Evolutionary conservation across 176 grass and related monocot species (phyloP), one percentile per base, ranked within the genome.

Genomic region (Canna indica): DNA sequence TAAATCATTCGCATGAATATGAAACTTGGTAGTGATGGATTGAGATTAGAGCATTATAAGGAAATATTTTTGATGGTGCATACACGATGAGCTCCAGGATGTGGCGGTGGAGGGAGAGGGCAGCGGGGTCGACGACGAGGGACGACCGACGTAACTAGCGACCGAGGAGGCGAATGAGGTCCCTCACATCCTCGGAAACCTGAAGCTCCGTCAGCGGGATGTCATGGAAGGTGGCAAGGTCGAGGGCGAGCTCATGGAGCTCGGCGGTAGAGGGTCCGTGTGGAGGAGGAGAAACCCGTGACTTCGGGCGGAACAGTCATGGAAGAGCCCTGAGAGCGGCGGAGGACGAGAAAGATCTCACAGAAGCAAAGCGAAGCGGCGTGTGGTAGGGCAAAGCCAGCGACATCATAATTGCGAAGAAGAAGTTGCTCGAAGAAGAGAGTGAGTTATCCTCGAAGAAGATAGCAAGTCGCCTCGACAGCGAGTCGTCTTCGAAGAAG

Each of bases 391-490:
- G 35, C 17, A 13, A n/a, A 31, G 22, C 18, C 10, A 7, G 4
- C 11, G 16, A 2, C 25, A 0, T 30, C 39, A 1, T 4, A 13
- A 25, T 16, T 29, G n/a, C 17, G 4, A 7, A 28, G 57, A 17
- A 75, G 56, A 26, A 75, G 36, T n/a, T 75, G 39, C 26, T 75
- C 58, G 27, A 62, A 75, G 38, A 75, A 41, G 24, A 64, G 13
- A 1, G 41, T 30, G 26, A 75, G 57, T n/a, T n/a, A n/a, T n/a
- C n/a, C n/a, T n/a, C n/a, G n/a, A n/a, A n/a, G n/a, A n/a, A n/a
- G n/a, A n/a, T n/a, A n/a, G n/a, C n/a, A n/a, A n/a, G n/a, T n/a
- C n/a, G n/a, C n/a, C n/a, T n/a, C n/a, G n/a, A n/a, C n/a, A n/a
- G n/a, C n/a, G n/a, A n/a, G n/a, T n/a, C n/a, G n/a, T n/a, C n/a